Conservation (phyloP, 2,329 filamentous ascomycete species). For the Elsinoe necatrix region DNA sequence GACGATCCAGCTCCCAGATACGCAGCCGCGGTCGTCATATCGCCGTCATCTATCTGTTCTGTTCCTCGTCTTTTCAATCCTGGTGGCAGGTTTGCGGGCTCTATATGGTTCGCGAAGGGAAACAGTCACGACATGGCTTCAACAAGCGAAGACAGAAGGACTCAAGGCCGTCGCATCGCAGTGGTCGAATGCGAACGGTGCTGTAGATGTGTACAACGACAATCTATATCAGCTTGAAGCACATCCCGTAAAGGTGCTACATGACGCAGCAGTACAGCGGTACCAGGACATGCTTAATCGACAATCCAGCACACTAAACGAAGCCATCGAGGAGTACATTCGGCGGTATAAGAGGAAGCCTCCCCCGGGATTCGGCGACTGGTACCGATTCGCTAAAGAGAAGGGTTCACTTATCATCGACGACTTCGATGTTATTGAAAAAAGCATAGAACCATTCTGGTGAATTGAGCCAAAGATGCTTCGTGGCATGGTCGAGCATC, state of each 20-base stretch:
- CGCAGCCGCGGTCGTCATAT: not conserved
- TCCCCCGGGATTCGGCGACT: slow-evolving; percentile 12
- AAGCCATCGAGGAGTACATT: slow-evolving; percentile 5
- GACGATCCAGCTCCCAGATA: not conserved
- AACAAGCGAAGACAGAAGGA: not conserved
- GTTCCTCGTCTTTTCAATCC: not conserved
- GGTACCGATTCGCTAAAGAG: not conserved
- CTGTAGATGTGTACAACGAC: not conserved
- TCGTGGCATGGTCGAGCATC: not conserved
- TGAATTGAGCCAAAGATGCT: not conserved
- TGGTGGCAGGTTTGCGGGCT: not conserved
- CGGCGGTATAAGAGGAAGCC: slow-evolving; percentile 8
- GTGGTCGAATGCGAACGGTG: not conserved
- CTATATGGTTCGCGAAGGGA: not conserved
- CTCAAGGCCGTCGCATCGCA: not conserved
- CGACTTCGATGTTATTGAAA: slow-evolving; percentile 14
- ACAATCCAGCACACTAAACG: slow-evolving; percentile 1
- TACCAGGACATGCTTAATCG: slow-evolving; percentile 4
- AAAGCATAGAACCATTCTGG: slow-evolving; percentile 9
- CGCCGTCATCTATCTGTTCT: not conserved
- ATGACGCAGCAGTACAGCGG: not conserved
- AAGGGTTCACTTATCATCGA: slow-evolving; percentile 12
- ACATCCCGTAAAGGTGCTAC: slow-evolving; percentile 1
- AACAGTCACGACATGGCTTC: not conserved
- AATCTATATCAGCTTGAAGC: not conserved